Conservation (phyloP, 1,284 basidiomycete genomes). For the Apiotrichum mycotoxinovorans region DNA sequence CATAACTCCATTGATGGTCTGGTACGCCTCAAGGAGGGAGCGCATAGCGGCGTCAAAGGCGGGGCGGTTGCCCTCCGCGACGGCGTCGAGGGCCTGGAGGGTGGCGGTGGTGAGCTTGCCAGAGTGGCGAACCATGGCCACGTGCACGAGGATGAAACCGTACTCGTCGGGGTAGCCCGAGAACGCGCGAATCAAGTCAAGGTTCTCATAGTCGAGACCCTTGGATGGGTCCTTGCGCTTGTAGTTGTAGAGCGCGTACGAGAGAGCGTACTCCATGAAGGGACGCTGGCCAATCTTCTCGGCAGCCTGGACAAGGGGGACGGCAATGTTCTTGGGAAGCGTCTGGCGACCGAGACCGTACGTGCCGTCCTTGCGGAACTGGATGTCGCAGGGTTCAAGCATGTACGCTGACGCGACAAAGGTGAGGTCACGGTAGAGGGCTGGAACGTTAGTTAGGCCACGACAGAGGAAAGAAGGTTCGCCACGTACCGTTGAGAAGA, state of each 20-base stretch:
- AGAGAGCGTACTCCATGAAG: slow-evolving; percentile 25
- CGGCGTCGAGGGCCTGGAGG: slow-evolving; percentile 15
- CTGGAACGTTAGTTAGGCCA: neutral
- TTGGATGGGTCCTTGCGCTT: slow-evolving; percentile 13
- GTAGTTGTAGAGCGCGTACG: slow-evolving; percentile 25
- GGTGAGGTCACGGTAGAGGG: slow-evolving; percentile 24
- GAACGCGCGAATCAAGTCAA: slow-evolving; percentile 22
- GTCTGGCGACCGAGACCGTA: slow-evolving; percentile 22
- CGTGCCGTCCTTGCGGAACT: slow-evolving; percentile 18
- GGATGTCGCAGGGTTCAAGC: slow-evolving; percentile 22
- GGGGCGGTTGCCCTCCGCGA: slow-evolving; percentile 12
- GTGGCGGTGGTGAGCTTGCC: slow-evolving; percentile 12
- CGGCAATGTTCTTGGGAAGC: slow-evolving; percentile 21
- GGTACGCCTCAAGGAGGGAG: slow-evolving; percentile 13
- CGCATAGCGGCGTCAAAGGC: slow-evolving; percentile 16
- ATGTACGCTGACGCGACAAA: slow-evolving; percentile 21
- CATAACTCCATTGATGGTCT: slow-evolving; percentile 19
- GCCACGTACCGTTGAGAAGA: slow-evolving; percentile 15
- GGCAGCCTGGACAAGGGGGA: slow-evolving; percentile 15
- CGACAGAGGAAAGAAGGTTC: neutral
- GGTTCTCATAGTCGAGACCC: slow-evolving; percentile 19
- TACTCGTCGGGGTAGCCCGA: slow-evolving; percentile 21
- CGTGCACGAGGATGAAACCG: slow-evolving; percentile 23
- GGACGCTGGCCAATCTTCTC: slow-evolving; percentile 21
- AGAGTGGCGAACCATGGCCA: slow-evolving; percentile 22